Conservation (phyloP, 345 rosid species). For the Psidium friedrichsthalianum region DNA sequence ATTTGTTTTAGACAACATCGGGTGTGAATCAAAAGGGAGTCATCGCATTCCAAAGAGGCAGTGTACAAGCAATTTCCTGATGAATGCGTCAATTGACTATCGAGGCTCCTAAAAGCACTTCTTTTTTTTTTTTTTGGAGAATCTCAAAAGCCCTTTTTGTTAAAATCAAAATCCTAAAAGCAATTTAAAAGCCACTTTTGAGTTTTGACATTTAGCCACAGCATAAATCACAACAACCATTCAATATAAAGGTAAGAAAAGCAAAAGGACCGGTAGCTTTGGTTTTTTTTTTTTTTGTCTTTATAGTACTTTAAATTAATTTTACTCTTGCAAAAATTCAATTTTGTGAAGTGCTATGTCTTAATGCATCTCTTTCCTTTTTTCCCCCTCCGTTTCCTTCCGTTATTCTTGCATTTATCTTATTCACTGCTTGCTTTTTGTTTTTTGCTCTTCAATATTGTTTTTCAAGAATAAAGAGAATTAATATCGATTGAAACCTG, state of each 20-base stretch:
- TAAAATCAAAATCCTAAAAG: not conserved
- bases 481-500: accelerated
- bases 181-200: not conserved
- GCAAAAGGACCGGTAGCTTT: not conserved
- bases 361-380: not conserved
- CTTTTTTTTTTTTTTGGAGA: no score
- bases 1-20: not conserved
- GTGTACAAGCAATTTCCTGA: not conserved
- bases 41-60: not conserved
- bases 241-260: not conserved
- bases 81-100: not conserved
- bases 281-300: not conserved
- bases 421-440: not conserved
- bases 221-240: not conserved
- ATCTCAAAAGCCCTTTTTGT: no score
- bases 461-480: not conserved
- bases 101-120: not conserved
- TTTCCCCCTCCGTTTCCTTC: no score
- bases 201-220: not conserved
- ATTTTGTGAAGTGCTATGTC: not conserved
- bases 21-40: no score
- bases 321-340: not conserved
- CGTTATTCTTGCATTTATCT: not conserved
- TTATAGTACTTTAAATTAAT: not conserved
- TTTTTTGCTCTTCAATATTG: not conserved